phyloP scores from a whole-genome alignment of 345 rosid genomes.

The Nephelium lappaceum region DNA sequence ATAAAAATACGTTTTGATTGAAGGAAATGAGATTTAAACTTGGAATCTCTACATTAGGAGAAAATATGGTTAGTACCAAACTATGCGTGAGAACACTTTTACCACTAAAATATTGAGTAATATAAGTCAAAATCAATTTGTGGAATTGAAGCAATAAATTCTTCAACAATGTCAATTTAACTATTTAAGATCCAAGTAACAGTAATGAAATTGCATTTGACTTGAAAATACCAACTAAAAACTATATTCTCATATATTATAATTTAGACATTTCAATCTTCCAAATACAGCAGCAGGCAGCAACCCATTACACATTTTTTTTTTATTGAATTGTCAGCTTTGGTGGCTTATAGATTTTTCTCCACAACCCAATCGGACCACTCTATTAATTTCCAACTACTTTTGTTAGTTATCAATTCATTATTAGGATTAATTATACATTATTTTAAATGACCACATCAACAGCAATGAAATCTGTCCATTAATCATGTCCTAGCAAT shows the following conservation, averaged over 20 bases:
- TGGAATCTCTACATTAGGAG: too few relatives aligned
- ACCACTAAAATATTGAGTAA: too few relatives aligned
- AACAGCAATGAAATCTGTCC: background rate
- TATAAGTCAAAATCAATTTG: too few relatives aligned
- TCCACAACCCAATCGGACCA: background rate
- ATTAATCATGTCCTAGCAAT: background rate
- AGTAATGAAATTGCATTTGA: too few relatives aligned
- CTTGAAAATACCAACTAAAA: too few relatives aligned
- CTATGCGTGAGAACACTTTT: too few relatives aligned
- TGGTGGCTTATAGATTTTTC: background rate
- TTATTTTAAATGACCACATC: background rate
- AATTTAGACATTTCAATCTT: background rate
- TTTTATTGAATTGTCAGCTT: background rate
- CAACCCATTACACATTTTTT: background rate
- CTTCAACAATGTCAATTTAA: too few relatives aligned
- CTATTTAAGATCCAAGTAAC: too few relatives aligned
- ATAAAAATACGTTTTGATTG: too few relatives aligned
- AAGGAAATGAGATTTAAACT: too few relatives aligned
- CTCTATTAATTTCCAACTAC: background rate
- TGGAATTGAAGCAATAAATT: too few relatives aligned
- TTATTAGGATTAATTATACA: background rate
- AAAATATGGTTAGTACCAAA: too few relatives aligned
- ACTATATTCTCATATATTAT: background rate
- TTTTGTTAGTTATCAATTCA: background rate
- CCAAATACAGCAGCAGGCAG: background rate